Base-by-base conservation (phyloP, 2,329 filamentous ascomycete species). In the Exophiala bonariae region DNA sequence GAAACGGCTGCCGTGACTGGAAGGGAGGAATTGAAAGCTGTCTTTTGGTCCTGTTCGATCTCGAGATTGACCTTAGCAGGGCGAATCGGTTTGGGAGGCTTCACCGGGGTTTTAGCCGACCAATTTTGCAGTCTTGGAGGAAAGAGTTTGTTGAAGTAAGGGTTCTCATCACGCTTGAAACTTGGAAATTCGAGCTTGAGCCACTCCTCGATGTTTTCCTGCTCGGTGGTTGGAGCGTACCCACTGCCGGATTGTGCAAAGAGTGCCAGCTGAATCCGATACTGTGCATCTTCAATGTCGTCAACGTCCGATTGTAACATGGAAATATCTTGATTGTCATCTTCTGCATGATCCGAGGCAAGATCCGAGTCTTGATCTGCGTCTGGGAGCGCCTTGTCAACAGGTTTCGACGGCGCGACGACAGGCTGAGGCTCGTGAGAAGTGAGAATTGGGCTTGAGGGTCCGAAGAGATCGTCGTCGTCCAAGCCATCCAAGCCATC, bases 51-150 rank as follows among this genome's bases (percentile, higher is more conserved):
- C 37, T 81, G 78, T 2, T 88, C 86, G 26, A 97, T 74, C 52
- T 99, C 93, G 11, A 99, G 76, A 52, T 83, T 90, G 47, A 96
- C 78, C 67, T 99, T 99, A 16, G 86, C 91, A 0, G 90, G 89
- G 4, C 90, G 79, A 3, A 97, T 77, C 13, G 88, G 77, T 67
- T 91, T 93, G 1, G 90, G 88, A 32, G 83, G 84, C 67, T 90
- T 95, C 1, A 77, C 56, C 0, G 91, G 89, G 31, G 83, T 81
- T 67, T 96, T 93, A 47, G 86, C 85, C 52, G 87, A 78, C 67
- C 52, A 59, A 44, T 87, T 92, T 1, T 89, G 86, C 58, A 83
- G 83, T 65, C 91, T 90, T 4, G 86, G 83, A 2, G 89, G 89
- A 28, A 99, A 81, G 4, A 97, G 75, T 50, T 90, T 83, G 59